A percentile compares a stretch with the other conserved stretches of the same genome.
phyloP scores from a whole-genome alignment of 2,329 filamentous ascomycete species.

The Pseudogymnoascus sp. region DNA sequence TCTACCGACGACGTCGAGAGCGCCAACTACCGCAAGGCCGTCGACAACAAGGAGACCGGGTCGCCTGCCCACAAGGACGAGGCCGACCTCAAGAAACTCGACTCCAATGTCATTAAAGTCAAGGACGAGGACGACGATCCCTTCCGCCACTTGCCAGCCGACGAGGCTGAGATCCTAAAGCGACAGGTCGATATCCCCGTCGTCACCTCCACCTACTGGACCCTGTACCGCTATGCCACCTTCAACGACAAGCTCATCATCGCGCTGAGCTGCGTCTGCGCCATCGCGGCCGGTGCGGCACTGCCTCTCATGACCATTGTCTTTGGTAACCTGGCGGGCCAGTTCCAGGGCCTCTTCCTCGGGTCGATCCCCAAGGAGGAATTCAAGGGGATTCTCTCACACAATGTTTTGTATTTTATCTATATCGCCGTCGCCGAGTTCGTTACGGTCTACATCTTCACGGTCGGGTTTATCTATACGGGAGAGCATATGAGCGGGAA shows the following conservation, averaged over 20 bases:
- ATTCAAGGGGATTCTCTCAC: constrained; percentile 54
- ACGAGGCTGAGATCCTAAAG: constrained; percentile 61
- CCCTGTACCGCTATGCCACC: constrained; percentile 51
- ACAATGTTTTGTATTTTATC: constrained; percentile 72
- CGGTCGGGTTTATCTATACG: constrained; percentile 83
- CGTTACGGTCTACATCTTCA: constrained; percentile 67
- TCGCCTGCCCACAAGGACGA: constrained; percentile 53
- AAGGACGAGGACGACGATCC: constrained; percentile 42
- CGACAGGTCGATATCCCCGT: constrained; percentile 60
- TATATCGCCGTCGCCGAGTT: constrained; percentile 81
- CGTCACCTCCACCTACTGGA: constrained; percentile 55
- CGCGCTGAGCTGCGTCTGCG: constrained; percentile 42
- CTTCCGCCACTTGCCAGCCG: constrained; percentile 54
- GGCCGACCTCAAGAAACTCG: constrained; percentile 42
- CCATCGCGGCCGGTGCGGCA: constrained; percentile 52
- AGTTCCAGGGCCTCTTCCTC: constrained; percentile 59
- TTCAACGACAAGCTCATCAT: constrained; percentile 45
- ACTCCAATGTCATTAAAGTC: constrained; percentile 29
- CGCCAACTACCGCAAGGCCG: constrained; percentile 20
- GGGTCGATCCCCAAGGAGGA: constrained; percentile 39
- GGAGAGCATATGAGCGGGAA: constrained; percentile 73
- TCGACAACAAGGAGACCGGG: constrained; percentile 39
- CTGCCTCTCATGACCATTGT: constrained; percentile 53
- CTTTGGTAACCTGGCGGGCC: constrained; percentile 68
- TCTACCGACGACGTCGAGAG: constrained; percentile 19